These are phyloP conservation scores for Sporisorium scitamineum DNA, from an alignment of 1,284 basidiomycete species.

Conservation along the genomic window DNA sequence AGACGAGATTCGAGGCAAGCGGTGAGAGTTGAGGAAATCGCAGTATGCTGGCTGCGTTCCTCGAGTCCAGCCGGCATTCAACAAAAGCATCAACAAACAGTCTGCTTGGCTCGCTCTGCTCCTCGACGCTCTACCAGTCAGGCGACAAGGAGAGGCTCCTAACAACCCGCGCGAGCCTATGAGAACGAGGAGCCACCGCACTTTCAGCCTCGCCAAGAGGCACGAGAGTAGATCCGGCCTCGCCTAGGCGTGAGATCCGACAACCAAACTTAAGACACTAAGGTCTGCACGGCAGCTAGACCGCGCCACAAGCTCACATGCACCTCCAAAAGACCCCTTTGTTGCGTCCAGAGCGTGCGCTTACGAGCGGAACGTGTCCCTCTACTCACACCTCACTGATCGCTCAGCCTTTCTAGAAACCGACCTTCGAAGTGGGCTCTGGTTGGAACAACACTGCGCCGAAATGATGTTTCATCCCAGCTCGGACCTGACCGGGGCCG, in stretches of 20 bases:
- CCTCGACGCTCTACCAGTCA: not conserved
- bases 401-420: not conserved
- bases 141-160: not conserved
- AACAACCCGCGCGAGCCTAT: not conserved
- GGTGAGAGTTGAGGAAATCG: too few relatives aligned
- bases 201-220: not conserved
- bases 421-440: not conserved
- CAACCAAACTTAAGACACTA: not conserved
- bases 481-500: not conserved
- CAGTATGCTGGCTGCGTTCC: not conserved
- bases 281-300: not conserved
- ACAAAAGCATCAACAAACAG: not conserved
- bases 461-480: not conserved
- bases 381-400: not conserved
- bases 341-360: not conserved
- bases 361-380: not conserved
- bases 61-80: not conserved
- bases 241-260: too few relatives aligned
- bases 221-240: too few relatives aligned
- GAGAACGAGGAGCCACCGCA: not conserved
- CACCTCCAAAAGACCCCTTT: too few relatives aligned
- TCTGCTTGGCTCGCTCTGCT: not conserved
- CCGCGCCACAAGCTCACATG: not conserved
- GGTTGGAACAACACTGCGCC: not conserved
- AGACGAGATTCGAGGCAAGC: too few relatives aligned